Evolutionary conservation across 179 eudicot genomes (phyloP).

Genomic region (Beta macrorhiza): DNA sequence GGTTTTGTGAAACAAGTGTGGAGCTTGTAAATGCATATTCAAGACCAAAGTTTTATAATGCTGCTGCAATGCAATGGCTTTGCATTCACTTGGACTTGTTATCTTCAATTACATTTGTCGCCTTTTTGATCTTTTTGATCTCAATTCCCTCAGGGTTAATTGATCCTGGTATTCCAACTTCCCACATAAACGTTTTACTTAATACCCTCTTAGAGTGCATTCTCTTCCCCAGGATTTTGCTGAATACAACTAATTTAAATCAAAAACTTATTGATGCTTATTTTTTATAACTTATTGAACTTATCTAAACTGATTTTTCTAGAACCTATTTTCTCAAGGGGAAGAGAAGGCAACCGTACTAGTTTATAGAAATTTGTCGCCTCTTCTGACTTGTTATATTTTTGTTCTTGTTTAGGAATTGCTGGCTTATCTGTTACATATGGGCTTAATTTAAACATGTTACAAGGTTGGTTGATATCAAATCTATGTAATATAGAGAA

Average conservation of each 20-base stretch:
- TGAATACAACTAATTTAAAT: no score
- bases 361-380: neutral
- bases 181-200: no score
- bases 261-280: no score
- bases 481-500: slow-evolving; percentile 40
- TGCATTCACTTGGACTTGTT: slow-evolving; percentile 70
- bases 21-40: slow-evolving; percentile 56
- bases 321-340: no score
- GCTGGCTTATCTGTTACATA: slow-evolving; percentile 52
- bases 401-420: slow-evolving; percentile 27
- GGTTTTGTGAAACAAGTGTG: slow-evolving; percentile 55
- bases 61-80: slow-evolving; percentile 78
- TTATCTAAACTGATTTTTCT: no score
- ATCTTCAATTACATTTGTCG: slow-evolving; percentile 56
- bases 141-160: slow-evolving; percentile 64
- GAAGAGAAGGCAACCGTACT: no score
- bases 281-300: no score
- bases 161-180: slow-evolving; percentile 53
- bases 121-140: slow-evolving; percentile 65
- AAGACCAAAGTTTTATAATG: slow-evolving; percentile 60
- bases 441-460: slow-evolving; percentile 38
- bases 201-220: no score
- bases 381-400: slow-evolving; percentile 1
- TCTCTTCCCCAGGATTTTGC: no score
- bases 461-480: slow-evolving; percentile 40